Conservation (phyloP, 805 yeast species). For the Blastobotrys muscicola region DNA sequence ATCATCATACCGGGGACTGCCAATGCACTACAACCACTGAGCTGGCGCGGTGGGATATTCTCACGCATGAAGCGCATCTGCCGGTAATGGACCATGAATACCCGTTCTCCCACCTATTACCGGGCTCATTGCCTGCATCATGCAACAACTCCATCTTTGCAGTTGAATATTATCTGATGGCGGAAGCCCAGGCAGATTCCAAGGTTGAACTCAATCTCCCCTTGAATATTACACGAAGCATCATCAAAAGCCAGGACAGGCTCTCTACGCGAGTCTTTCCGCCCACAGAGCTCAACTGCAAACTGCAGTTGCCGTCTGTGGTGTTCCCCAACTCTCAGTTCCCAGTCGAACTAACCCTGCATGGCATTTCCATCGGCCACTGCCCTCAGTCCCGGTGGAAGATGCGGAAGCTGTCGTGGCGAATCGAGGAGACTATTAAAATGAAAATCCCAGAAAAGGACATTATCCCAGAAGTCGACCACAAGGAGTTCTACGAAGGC, state of each 20-base stretch:
- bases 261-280: constrained; percentile 89
- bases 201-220: not conserved
- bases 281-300: constrained; percentile 84
- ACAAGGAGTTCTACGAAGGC: constrained; percentile 41
- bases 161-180: constrained; percentile 70
- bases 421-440: constrained; percentile 73
- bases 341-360: constrained; percentile 73
- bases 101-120: constrained; percentile 83
- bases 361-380: constrained; percentile 33
- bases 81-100: constrained; percentile 68
- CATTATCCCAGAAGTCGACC: constrained; percentile 26
- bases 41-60: constrained; percentile 82
- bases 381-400: constrained; percentile 58
- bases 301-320: constrained; percentile 81
- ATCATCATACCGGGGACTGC: constrained; percentile 26
- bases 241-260: constrained; percentile 72
- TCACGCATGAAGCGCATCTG: constrained; percentile 48
- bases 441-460: constrained; percentile 41
- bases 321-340: constrained; percentile 81
- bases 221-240: constrained; percentile 56
- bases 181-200: constrained; percentile 28
- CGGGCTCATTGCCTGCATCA: constrained; percentile 83
- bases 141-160: constrained; percentile 47
- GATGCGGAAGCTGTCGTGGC: constrained; percentile 83
- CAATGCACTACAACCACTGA: constrained; percentile 48